These are phyloP conservation scores for Candida coquimbonensis DNA, from an alignment of 805 yeast species.

Conservation along the genomic window DNA sequence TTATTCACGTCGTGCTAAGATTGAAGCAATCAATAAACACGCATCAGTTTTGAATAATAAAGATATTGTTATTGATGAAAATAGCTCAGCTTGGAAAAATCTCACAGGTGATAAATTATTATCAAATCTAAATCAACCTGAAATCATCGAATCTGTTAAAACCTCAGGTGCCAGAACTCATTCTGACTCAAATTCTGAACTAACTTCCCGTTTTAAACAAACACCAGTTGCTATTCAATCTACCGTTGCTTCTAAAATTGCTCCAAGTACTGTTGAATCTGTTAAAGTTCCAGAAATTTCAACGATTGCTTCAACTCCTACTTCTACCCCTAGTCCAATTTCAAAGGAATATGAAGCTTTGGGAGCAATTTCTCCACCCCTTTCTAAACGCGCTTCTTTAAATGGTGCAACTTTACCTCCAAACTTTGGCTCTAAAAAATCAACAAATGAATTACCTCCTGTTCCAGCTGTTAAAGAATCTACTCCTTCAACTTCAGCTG, in stretches of 20 bases:
- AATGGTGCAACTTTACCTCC: conserved; percentile 19
- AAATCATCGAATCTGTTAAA: neutral
- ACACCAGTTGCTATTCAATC: conserved; percentile 6
- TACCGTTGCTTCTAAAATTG: conserved; percentile 16
- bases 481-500: neutral
- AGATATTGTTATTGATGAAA: conserved; percentile 11
- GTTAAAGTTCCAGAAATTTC: neutral
- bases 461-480: neutral
- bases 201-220: neutral
- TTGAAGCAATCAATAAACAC: conserved; percentile 9
- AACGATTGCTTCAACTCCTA: neutral
- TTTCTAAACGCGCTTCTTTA: conserved; percentile 1
- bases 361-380: neutral
- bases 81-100: conserved; percentile 9
- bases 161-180: conserved; percentile 2
- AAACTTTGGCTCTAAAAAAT: conserved; percentile 16
- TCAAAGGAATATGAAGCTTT: neutral
- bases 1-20: conserved; percentile 19
- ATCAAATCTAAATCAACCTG: neutral
- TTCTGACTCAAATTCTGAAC: neutral
- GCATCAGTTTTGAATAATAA: conserved; percentile 1
- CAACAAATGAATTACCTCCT: conserved; percentile 3
- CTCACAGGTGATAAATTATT: conserved; percentile 10
- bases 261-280: conserved; percentile 9
- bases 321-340: neutral